phyloP scores from a whole-genome alignment of 148 eudicot species.

The Rhododendron ovatum region DNA sequence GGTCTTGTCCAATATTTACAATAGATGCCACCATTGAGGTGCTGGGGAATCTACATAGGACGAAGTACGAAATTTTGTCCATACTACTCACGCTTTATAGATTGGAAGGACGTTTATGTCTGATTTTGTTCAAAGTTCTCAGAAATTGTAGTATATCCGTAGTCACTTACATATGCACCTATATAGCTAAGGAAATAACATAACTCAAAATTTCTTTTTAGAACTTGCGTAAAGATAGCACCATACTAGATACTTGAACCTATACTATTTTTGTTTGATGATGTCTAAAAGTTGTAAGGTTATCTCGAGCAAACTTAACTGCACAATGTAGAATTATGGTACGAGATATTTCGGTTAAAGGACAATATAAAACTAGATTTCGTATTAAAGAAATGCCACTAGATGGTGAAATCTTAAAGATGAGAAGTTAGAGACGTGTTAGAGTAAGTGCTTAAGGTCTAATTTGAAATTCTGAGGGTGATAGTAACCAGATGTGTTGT shows the following conservation, averaged over 20 bases:
- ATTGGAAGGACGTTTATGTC: neutral
- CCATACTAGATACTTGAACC: neutral
- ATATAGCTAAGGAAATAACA: neutral
- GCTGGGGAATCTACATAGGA: too few relatives aligned
- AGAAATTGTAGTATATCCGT: neutral
- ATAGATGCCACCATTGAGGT: too few relatives aligned
- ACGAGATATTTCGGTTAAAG: neutral
- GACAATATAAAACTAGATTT: neutral
- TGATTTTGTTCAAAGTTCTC: neutral
- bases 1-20: too few relatives aligned
- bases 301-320: neutral
- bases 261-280: neutral
- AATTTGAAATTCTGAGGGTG: neutral
- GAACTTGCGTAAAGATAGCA: neutral
- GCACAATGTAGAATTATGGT: neutral
- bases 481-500: neutral
- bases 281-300: neutral
- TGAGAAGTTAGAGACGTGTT: neutral
- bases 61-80: too few relatives aligned
- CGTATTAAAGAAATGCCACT: neutral
- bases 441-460: neutral
- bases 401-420: neutral
- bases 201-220: neutral
- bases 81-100: too few relatives aligned
- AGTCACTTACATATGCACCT: neutral